phyloP scores from a whole-genome alignment of 2,329 filamentous ascomycete species.

The Colletotrichum sp. region DNA sequence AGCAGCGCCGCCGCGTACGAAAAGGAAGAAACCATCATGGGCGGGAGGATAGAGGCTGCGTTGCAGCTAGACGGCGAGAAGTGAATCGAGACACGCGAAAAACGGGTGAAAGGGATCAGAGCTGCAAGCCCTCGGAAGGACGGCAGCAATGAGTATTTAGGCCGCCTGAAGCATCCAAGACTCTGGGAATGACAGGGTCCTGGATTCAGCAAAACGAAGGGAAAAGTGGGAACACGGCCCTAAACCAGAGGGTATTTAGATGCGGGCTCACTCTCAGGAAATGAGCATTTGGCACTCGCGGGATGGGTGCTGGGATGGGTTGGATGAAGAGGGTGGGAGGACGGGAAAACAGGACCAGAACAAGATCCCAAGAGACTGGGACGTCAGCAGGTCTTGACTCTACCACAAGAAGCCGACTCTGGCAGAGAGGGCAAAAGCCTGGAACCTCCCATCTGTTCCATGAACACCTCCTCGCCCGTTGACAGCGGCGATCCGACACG shows the following conservation, averaged over 20 bases:
- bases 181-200: conserved; percentile 1
- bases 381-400: not conserved
- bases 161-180: conserved; percentile 17
- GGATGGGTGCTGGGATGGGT: not conserved
- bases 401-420: not conserved
- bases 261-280: conserved; percentile 5
- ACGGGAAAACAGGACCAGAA: not conserved
- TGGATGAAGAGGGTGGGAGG: not conserved
- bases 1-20: conserved; percentile 23
- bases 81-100: not conserved
- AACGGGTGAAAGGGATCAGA: not conserved
- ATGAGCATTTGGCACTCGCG: conserved; percentile 1
- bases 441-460: not conserved
- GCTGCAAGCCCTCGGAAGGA: not conserved
- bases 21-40: conserved; percentile 8
- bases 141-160: not conserved
- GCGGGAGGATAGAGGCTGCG: not conserved
- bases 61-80: not conserved
- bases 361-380: not conserved
- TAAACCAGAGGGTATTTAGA: not conserved
- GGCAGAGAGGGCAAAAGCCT: not conserved
- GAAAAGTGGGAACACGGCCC: conserved; percentile 17
- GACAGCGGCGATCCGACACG: conserved; percentile 8
- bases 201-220: not conserved
- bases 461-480: not conserved